Percentiles rank a stretch among this genome's conserved stretches.
Conservation (phyloP, 768 basidiomycete species). For the Suillus tomentosus region DNA sequence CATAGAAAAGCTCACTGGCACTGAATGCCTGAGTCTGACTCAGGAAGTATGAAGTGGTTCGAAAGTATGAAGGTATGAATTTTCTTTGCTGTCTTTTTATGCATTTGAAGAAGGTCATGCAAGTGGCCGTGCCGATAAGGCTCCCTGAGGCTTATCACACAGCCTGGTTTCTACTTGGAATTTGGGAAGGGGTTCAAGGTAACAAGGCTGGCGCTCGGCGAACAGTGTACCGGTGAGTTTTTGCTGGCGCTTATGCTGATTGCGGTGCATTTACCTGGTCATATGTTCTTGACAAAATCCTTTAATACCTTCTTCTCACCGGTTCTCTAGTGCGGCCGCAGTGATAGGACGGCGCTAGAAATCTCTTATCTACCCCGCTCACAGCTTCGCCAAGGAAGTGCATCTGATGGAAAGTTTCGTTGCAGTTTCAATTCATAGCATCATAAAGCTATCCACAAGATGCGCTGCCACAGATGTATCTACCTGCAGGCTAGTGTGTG, state of each 20-base stretch:
- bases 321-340: neutral
- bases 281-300: too few species aligned
- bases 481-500: neutral
- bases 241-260: too few species aligned
- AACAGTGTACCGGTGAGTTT: too few species aligned
- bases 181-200: neutral
- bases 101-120: neutral
- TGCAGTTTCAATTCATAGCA: neutral
- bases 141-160: slow-evolving; percentile 3
- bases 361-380: neutral
- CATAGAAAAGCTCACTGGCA: neutral
- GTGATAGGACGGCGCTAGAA: neutral
- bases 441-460: neutral
- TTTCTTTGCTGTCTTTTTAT: neutral
- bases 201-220: neutral
- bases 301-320: too few species aligned
- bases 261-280: too few species aligned
- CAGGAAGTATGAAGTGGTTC: neutral
- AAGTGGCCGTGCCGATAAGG: neutral
- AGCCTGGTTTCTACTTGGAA: slow-evolving; percentile 8
- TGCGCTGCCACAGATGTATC: neutral
- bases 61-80: neutral
- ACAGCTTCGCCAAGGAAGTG: neutral
- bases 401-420: neutral
- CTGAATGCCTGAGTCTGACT: neutral